A percentile compares a stretch with the other conserved stretches of the same genome.
Conservation (phyloP, 495 filamentous ascomycete species). For the Alectoria sarmentosa region DNA sequence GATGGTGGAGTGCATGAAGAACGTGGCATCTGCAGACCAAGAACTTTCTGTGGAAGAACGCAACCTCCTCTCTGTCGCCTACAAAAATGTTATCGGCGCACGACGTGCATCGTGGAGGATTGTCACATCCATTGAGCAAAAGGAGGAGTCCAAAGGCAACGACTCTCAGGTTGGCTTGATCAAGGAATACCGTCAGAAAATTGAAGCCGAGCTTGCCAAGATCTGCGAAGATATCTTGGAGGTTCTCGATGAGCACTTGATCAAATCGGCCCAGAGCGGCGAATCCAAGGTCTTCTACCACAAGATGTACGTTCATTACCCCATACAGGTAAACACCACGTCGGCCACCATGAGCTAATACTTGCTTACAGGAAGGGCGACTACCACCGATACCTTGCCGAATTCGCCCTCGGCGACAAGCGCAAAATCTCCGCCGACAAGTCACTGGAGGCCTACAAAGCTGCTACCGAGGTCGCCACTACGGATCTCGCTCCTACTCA, state of each 20-base stretch:
- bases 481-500: conserved; percentile 97
- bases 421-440: conserved; percentile 95
- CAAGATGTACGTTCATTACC: conserved; percentile 71
- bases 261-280: conserved; percentile 90
- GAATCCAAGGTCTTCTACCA: conserved; percentile 99
- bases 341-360: not conserved
- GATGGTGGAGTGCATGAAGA: conserved; percentile 99
- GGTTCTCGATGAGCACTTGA: conserved; percentile 92
- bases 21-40: conserved; percentile 91
- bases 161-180: conserved; percentile 85
- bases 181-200: conserved; percentile 99
- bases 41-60: conserved; percentile 98
- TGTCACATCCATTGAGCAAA: conserved; percentile 99
- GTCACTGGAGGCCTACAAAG: conserved; percentile 97
- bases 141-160: conserved; percentile 99
- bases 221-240: conserved; percentile 99
- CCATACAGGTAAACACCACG: not conserved
- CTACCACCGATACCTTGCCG: conserved; percentile 98
- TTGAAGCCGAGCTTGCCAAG: conserved; percentile 96
- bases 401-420: conserved; percentile 96
- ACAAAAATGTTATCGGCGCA: conserved; percentile 99
- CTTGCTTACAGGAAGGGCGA: conserved; percentile 80
- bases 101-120: conserved; percentile 99
- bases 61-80: conserved; percentile 97
- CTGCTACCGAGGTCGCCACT: conserved; percentile 94